Conservation (phyloP, 176 grass and related monocot species). For the Melocanna baccifera region DNA sequence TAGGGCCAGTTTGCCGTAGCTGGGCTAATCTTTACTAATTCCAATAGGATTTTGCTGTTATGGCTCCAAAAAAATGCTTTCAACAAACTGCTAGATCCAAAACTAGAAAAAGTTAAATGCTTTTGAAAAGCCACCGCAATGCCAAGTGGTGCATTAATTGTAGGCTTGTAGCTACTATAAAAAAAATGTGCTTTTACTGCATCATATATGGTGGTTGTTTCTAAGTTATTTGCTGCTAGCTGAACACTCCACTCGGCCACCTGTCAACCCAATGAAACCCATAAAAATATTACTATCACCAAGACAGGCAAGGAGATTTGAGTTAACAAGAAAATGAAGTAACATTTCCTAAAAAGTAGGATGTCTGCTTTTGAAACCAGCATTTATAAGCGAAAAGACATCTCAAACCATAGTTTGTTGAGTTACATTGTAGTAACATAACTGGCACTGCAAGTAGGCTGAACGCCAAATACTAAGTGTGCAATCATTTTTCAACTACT, state of each 20-base stretch:
- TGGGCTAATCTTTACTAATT: not conserved
- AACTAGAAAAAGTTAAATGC: not conserved
- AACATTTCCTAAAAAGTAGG: not conserved
- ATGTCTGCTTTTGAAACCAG: constrained; percentile 14
- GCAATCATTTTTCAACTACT: not conserved
- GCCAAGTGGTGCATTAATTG: not conserved
- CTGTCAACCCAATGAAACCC: not conserved
- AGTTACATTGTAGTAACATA: not conserved
- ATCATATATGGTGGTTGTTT: not conserved
- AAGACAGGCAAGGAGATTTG: not conserved
- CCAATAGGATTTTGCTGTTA: not conserved
- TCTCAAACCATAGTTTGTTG: not conserved
- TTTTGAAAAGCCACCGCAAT: not conserved
- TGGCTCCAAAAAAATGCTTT: not conserved
- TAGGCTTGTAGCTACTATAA: not conserved
- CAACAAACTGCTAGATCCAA: constrained; percentile 8
- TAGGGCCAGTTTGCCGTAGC: not conserved
- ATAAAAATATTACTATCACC: not conserved
- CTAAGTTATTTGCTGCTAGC: not conserved
- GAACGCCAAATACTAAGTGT: not conserved
- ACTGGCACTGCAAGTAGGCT: not conserved
- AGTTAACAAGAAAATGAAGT: not conserved
- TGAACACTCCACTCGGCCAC: not conserved
- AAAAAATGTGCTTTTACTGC: not conserved
- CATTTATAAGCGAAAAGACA: not conserved